Percentiles rank a stretch among this genome's conserved stretches.
Conservation (phyloP, 2,329 filamentous ascomycete genomes). For the Diaporthe citri region DNA sequence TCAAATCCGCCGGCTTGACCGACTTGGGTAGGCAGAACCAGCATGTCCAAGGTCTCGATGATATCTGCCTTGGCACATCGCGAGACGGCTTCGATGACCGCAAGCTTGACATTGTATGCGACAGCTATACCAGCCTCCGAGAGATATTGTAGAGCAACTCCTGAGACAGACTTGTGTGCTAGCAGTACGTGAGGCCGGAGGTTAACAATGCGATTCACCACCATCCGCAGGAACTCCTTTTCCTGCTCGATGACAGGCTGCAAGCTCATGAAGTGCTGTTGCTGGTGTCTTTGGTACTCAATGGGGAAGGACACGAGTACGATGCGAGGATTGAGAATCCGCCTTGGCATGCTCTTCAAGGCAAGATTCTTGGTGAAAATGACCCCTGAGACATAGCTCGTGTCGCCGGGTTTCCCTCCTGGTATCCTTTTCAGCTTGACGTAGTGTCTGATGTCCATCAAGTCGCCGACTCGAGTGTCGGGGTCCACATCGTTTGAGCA, state of each 20-base stretch:
- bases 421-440: constrained; percentile 98
- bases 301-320: constrained; percentile 95
- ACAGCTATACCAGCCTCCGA: constrained; percentile 92
- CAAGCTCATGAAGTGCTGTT: constrained; percentile 95
- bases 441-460: constrained; percentile 97
- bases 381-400: constrained; percentile 94
- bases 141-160: constrained; percentile 88
- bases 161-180: constrained; percentile 93
- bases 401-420: constrained; percentile 89
- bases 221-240: constrained; percentile 89
- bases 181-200: constrained; percentile 87
- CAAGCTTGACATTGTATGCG: constrained; percentile 95
- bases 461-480: constrained; percentile 89
- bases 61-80: constrained; percentile 92
- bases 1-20: constrained; percentile 90
- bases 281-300: constrained; percentile 92
- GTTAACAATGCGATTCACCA: constrained; percentile 91
- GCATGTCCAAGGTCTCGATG: constrained; percentile 94
- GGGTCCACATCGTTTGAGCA: constrained; percentile 96
- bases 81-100: constrained; percentile 94
- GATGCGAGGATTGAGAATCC: constrained; percentile 85
- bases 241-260: constrained; percentile 98
- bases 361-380: constrained; percentile 98
- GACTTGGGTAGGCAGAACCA: constrained; percentile 81
- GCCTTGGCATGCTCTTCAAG: constrained; percentile 94